Evolutionary conservation across 2,329 filamentous ascomycete species (phyloP), one percentile per base, ranked within the genome.

Genomic region (Aspergillus persii): DNA sequence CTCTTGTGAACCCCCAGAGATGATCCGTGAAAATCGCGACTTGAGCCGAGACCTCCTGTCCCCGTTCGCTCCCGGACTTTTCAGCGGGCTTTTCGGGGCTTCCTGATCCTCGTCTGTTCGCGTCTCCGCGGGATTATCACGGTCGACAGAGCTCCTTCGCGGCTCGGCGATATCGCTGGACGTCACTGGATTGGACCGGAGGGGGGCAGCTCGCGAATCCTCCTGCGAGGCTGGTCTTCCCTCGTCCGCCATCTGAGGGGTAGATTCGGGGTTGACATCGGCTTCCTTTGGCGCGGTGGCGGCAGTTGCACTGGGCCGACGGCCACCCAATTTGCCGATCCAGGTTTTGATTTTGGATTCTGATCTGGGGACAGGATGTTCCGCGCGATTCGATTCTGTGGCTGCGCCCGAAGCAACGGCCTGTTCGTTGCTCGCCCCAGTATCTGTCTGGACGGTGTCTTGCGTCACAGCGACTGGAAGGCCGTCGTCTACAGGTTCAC

Each of bases 261-360:
- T 23, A 30, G 23, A 15, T 15, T 30, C 49, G 23, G 23, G 26
- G 12, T 15, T 11, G 8, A 33, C 30, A 3, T 18, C 49, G 15
- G 26, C 49, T 50, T 29, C 23, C 23, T 4, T 50, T 47, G 39
- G 36, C 5, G 53, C 4, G 9, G 53, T 15, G 27, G n/a, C 27
- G 8, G 53, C 18, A 11, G 27, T 26, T 29, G 60, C 66, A 56
- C 69, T 73, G 26, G 67, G 61, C 2, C 68, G 73, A 59, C 68
- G 70, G 11, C 68, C 61, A 12, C 68, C 61, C 7, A 74, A 54
- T 56, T 67, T 65, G 46, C 68, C 71, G 63, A 76, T 71, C 73
- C 73, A 76, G 12, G 64, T 68, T 48, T 68, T 75, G 27, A 76
- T 54, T 54, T 70, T 74, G 3, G 73, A 73, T 41, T 74, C 72